A percentile compares a stretch with the other conserved stretches of the same genome.
phyloP scores from a whole-genome alignment of 371 early-diverging fungal genomes.

The Mortierella sp. region DNA sequence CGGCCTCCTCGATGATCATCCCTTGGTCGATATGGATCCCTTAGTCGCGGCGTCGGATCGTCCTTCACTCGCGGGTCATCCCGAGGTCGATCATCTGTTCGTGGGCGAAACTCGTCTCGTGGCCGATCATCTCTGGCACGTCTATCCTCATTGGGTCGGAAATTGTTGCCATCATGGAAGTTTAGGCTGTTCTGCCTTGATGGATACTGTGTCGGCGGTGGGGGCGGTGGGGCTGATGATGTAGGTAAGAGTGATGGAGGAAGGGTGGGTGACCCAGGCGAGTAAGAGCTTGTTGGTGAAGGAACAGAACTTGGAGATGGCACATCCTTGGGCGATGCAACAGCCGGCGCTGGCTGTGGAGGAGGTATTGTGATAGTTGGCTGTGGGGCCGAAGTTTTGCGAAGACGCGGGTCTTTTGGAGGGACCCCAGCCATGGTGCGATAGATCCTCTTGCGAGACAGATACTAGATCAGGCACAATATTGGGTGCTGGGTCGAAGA shows the following conservation, averaged over 20 bases:
- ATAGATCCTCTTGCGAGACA: too few relatives aligned
- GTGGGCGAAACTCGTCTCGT: slow-evolving; percentile 2
- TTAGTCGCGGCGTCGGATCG: too few relatives aligned
- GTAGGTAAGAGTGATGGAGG: too few relatives aligned
- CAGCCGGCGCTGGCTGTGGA: background rate
- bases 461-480: too few relatives aligned
- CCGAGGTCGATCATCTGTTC: background rate
- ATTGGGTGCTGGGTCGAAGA: too few relatives aligned
- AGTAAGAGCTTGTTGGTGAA: too few relatives aligned
- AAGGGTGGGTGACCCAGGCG: too few relatives aligned
- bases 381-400: background rate
- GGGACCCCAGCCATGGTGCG: background rate
- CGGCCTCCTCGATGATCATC: too few relatives aligned
- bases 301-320: too few relatives aligned
- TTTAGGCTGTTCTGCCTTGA: background rate
- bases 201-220: background rate
- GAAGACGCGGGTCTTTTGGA: background rate
- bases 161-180: background rate
- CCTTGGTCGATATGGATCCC: too few relatives aligned
- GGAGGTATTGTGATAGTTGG: background rate
- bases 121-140: background rate
- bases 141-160: background rate
- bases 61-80: background rate
- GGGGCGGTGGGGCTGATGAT: too few relatives aligned
- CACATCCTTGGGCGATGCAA: background rate